Conservation (phyloP, 768 basidiomycete genomes). For the Podaxis sp. region DNA sequence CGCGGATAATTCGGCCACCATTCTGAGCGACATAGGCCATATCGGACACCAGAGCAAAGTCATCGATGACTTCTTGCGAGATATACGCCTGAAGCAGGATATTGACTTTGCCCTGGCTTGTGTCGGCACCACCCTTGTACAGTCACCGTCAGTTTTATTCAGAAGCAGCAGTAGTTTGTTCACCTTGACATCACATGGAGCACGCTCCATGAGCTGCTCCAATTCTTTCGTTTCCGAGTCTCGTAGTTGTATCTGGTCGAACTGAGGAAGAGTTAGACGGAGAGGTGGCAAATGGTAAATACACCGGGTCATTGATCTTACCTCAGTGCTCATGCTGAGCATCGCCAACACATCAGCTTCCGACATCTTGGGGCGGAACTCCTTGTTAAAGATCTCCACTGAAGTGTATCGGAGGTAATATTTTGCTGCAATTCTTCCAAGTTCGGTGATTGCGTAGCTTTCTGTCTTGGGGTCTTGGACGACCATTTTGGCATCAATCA, state of each 20-base stretch:
- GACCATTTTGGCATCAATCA: slow-evolving; percentile 80
- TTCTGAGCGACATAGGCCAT: slow-evolving; percentile 94
- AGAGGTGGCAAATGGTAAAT: background rate
- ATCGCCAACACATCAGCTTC: slow-evolving; percentile 90
- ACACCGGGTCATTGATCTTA: slow-evolving; percentile 26
- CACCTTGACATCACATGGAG: slow-evolving; percentile 84
- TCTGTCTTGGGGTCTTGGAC: slow-evolving; percentile 59
- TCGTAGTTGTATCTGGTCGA: slow-evolving; percentile 91
- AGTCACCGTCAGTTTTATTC: background rate
- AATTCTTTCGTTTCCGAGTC: slow-evolving; percentile 89
- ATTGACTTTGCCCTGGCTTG: slow-evolving; percentile 82
- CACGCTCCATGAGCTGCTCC: slow-evolving; percentile 57
- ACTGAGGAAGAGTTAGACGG: slow-evolving; percentile 43
- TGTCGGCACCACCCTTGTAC: slow-evolving; percentile 53
- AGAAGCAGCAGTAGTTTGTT: slow-evolving; percentile 15
- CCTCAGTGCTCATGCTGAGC: slow-evolving; percentile 91
- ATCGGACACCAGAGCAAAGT: slow-evolving; percentile 96
- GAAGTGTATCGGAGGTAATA: slow-evolving; percentile 90
- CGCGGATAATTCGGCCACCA: slow-evolving; percentile 90
- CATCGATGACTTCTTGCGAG: slow-evolving; percentile 76
- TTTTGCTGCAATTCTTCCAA: slow-evolving; percentile 95
- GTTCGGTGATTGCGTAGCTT: slow-evolving; percentile 74
- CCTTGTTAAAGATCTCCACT: slow-evolving; percentile 81
- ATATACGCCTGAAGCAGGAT: slow-evolving; percentile 91
- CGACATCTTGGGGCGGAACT: slow-evolving; percentile 79